Base-by-base conservation (phyloP, 495 filamentous ascomycete genomes). In the Podospora pseudopauciseta region DNA sequence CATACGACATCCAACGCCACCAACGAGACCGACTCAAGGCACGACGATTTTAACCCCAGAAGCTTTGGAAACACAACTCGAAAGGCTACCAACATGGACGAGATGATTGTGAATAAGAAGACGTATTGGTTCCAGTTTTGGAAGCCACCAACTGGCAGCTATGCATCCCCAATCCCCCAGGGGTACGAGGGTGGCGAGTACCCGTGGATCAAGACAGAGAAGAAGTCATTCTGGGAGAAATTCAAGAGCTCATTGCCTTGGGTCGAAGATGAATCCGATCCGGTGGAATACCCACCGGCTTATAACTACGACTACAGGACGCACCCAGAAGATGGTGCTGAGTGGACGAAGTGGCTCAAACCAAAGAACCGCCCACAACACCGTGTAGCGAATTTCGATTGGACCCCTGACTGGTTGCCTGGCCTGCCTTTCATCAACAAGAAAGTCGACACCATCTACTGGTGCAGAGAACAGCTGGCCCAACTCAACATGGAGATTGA, bases 401-500 rank as follows among this genome's bases (percentile, higher is more conserved):
- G 87, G 82, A 88, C 87, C n/a, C 84, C 83, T 16, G 70, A 69
- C 18, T 97, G 90, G 89, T 87, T 96, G 80, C 90, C 92, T 3
- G 87, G 88, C 0, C 73, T 97, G 27, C 93, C 92, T 28, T 78
- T 94, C 2, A 74, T 98, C 54, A 92, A 91, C 64, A 89, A 92
- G 78, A 97, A 97, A 77, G 93, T 97, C 18, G 96, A 99, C 77
- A 96, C 90, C 2, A 97, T 99, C 70, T 91, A 97, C 74, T 90
- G 92, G 78, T 96, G 92, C 74, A 90, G 95, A 20, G 88, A 88
- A 70, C 92, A 97, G 76, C 77, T 99, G 19, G 94, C 96, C 55
- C 88, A 90, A 20, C 82, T 98, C 28, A 99, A 98, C 72, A 65
- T 94, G 64, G 96, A 98, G 79, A 97, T 99, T 64, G 94, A 97